Conservation (phyloP, 2,329 filamentous ascomycete species). For the Aspergillus novofumigatus region DNA sequence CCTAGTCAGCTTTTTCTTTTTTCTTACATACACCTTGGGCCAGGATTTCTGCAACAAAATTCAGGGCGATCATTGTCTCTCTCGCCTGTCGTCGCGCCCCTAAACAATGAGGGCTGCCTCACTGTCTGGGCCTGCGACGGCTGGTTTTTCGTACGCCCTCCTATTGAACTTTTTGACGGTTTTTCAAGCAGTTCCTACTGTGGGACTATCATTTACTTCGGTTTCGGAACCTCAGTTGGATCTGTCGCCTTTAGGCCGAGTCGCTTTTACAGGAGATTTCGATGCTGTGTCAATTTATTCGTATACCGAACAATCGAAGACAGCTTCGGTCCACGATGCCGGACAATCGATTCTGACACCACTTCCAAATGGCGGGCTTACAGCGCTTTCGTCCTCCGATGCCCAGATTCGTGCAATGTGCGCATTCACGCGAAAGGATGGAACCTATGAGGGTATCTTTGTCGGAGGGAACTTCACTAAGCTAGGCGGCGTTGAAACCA, state of each 20-base stretch:
- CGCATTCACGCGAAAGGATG: conserved; percentile 63
- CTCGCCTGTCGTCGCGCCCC: conserved; percentile 35
- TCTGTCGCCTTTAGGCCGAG: conserved; percentile 70
- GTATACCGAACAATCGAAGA: conserved; percentile 72
- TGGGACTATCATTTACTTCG: conserved; percentile 34
- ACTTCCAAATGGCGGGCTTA: conserved; percentile 80
- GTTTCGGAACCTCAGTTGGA: conserved; percentile 53
- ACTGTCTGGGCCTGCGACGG: conserved; percentile 44
- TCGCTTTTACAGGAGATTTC: conserved; percentile 86
- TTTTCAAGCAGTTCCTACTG: conserved; percentile 18
- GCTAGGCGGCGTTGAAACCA: conserved; percentile 69
- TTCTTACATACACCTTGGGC: conserved; percentile 12
- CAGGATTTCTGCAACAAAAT: conserved; percentile 7
- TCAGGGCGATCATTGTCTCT: conserved; percentile 11
- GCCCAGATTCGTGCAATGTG: conserved; percentile 88
- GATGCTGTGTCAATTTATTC: conserved; percentile 86
- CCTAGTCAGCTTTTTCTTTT: conserved; percentile 11
- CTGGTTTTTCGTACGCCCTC: conserved; percentile 32
- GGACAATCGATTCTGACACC: conserved; percentile 75
- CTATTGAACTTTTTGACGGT: conserved; percentile 19
- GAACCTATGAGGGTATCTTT: conserved; percentile 67
- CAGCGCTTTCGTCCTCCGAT: conserved; percentile 70
- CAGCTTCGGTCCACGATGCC: conserved; percentile 61
- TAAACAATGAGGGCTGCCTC: conserved; percentile 43
- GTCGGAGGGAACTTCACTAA: conserved; percentile 96